Evolutionary conservation across 805 yeast species (phyloP), one percentile per base, ranked within the genome.

Genomic region (Metschnikowia similis): DNA sequence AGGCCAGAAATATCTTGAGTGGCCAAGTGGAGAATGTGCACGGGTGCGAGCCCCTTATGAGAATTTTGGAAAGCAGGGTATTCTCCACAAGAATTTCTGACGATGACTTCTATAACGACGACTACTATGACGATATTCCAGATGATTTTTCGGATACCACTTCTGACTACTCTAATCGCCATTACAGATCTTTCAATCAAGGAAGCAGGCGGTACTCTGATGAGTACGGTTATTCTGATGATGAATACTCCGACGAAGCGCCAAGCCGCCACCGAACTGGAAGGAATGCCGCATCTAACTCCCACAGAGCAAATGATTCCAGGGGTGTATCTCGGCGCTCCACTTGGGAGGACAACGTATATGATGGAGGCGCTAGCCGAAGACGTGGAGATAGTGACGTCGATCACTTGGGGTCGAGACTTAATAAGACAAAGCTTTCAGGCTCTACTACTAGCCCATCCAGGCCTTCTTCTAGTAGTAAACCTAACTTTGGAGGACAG

Each of bases 1-100:
- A 94, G 52, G 96, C 97, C n/a, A 82, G 88, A 66, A 77, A 77
- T 64, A 87, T 92, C 61, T 76, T 92, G 47, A 72, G 85, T 6
- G 99, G 99, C 36, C 80, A 86, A 56, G 88, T 92, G n/a, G 92
- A 89, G 43, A 81, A 96, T 3, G 98, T 98, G 2, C 89, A 96
- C 29, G 90, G 87, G 9, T 87, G 90, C 58, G 97, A 90, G 55
- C 79, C 94, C 5, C 77, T 92, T 56, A 83, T 89, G 82, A 79
- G 96, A 61, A 86, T 92, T 13, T 77, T 92, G 55, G 92, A 90
- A 56, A 82, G 94, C 30, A 79, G 91, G 57, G 96, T 89, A 1
- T 94, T 92, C 75, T 79, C 78, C 55, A 76, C 76, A 65, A 73
- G 70, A 45, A 71, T 67, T 46, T 73, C 73, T 8, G 80, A 73